Conservation (phyloP, 1,139 yeast genomes). For the Geotrichum candidum region DNA sequence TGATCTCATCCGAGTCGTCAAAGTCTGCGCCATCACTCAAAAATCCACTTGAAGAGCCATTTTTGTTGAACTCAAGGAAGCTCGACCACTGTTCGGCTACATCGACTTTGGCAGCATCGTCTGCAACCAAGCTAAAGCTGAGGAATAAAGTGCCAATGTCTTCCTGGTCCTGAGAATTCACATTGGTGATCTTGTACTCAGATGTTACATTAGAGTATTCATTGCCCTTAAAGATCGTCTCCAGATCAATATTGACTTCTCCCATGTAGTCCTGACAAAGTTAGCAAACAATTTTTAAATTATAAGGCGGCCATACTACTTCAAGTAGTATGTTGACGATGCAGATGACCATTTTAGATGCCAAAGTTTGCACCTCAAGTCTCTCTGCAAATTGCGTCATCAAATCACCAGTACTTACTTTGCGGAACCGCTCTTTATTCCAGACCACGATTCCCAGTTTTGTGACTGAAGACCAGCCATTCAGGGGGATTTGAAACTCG, state of each 20-base stretch:
- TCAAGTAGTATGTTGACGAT: not conserved
- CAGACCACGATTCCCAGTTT: constrained; percentile 35
- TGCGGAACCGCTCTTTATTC: constrained; percentile 33
- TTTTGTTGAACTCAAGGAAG: not conserved
- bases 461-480: constrained; percentile 24
- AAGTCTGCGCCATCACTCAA: constrained; percentile 3
- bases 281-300: not conserved
- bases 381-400: not conserved
- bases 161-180: not conserved
- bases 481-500: constrained; percentile 29
- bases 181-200: not conserved
- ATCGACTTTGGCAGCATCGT: constrained; percentile 21
- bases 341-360: not conserved
- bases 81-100: not conserved
- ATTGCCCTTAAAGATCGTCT: constrained; percentile 32
- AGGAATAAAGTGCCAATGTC: constrained; percentile 28
- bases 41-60: not conserved
- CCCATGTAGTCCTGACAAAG: constrained; percentile 46
- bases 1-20: constrained; percentile 13
- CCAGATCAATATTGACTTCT: constrained; percentile 46
- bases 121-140: constrained; percentile 20
- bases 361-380: not conserved
- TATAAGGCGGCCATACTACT: not conserved
- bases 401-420: constrained; percentile 17
- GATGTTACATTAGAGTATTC: not conserved